phyloP scores from a whole-genome alignment of 192 early-diverging fungal genomes.

The Coemansia sp. region DNA sequence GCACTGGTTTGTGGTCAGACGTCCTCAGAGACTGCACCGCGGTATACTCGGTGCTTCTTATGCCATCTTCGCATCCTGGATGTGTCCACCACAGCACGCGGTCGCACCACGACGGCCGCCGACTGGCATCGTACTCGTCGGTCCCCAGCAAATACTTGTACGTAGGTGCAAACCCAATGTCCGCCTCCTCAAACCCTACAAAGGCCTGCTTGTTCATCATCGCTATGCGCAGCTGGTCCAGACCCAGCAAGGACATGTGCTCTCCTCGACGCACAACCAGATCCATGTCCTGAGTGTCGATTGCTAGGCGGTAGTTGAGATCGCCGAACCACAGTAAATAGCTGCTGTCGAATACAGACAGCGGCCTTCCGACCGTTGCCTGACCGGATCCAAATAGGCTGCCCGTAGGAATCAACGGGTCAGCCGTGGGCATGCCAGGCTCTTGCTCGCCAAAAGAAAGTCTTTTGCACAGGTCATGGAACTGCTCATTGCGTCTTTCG shows the following conservation, averaged over 20 bases:
- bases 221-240: slow-evolving; percentile 81
- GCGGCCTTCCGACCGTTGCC: slow-evolving; percentile 11
- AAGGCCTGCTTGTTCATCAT: slow-evolving; percentile 68
- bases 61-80: slow-evolving; percentile 37
- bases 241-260: slow-evolving; percentile 61
- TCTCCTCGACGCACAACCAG: slow-evolving; percentile 55
- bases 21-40: slow-evolving; percentile 13
- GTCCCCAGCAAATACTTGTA: slow-evolving; percentile 93
- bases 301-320: slow-evolving; percentile 85
- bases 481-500: slow-evolving; percentile 88
- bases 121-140: slow-evolving; percentile 72
- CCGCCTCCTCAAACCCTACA: slow-evolving; percentile 78
- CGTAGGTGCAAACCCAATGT: slow-evolving; percentile 78
- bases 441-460: slow-evolving; percentile 55
- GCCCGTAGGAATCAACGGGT: slow-evolving; percentile 25
- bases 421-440: slow-evolving; percentile 4
- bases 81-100: slow-evolving; percentile 85
- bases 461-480: slow-evolving; percentile 74
- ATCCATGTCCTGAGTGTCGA: slow-evolving; percentile 64
- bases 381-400: neutral
- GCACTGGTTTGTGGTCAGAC: slow-evolving; percentile 91
- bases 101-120: slow-evolving; percentile 92
- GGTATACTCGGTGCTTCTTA: slow-evolving; percentile 21
- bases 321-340: slow-evolving; percentile 90
- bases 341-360: slow-evolving; percentile 67